Base-by-base conservation (phyloP, 1,284 basidiomycete genomes). In the Sporisorium graminicola region DNA sequence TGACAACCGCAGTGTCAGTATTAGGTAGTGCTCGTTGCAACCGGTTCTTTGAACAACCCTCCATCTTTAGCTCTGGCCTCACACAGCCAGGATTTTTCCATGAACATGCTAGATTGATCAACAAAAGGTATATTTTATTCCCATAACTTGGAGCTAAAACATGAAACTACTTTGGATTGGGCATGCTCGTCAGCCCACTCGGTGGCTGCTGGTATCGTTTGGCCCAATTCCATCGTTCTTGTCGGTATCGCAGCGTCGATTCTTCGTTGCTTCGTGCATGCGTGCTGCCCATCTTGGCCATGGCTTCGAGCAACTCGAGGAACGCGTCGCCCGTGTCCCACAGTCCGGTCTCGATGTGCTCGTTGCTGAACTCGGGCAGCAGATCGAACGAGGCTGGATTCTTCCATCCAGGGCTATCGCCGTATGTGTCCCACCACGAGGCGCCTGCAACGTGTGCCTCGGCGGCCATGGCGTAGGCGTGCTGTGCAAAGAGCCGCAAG, bases 381-480 rank as follows among this genome's bases (percentile, higher is more conserved):
- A 64, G 49, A 13, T 68, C 60, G 50, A 77, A 72, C 55, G 67
- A 65, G 5, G 71, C 61, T 52, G 72, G 68, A 46, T 62, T 74
- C 62, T 73, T 72, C 70, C 71, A 74, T 37, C 53, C 51, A 18
- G 70, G 67, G 18, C 71, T 62, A 37, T 74, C 72, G 29, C 58
- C 58, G 40, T 64, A 66, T 26, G 65, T 62, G 40, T 65, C 58
- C 12, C 65, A 37, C 65, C 71, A 77, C 31, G 77, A 72, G 5
- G 65, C 49, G 29, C 69, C 73, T 1, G 73, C 66, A 5, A 70
- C 73, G 40, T 75, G 77, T 35, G 61, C 60, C 44, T 81, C 79
- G 40, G 77, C 74, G 1, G 77, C 74, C 72, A 81, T 77, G 27
- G 79, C 77, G 24, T 77, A 81, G 13, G 77, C 72, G 42, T 81